phyloP scores from a whole-genome alignment of 768 basidiomycete species.

The Boletus barrowsii region DNA sequence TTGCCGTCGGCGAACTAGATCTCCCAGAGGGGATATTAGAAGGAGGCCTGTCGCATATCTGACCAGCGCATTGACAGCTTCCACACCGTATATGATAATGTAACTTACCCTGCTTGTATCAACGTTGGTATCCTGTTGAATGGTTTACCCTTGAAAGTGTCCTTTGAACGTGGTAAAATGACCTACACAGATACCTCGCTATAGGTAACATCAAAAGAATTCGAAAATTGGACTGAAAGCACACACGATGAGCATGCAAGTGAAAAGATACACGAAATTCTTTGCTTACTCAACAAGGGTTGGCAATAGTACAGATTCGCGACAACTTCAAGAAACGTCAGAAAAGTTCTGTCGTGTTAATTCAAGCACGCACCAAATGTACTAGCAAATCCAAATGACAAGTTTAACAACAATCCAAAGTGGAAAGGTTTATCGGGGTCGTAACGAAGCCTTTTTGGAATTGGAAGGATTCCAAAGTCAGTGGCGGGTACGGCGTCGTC shows the following conservation, averaged over 20 bases:
- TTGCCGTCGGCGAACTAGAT: conserved; percentile 73
- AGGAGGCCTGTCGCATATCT: conserved; percentile 74
- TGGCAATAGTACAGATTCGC: conserved; percentile 85
- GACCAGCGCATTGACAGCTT: background rate
- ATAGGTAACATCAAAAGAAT: conserved; percentile 39
- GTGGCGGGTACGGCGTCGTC: conserved; percentile 14
- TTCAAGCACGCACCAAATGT: conserved; percentile 36
- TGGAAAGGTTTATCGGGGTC: conserved; percentile 47
- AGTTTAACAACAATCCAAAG: conserved; percentile 52
- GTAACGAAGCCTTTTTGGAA: conserved; percentile 54
- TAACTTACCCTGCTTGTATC: conserved; percentile 59
- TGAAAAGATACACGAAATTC: background rate
- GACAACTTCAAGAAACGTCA: conserved; percentile 40
- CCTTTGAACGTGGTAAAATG: background rate
- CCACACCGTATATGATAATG: background rate
- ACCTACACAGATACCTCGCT: conserved; percentile 33
- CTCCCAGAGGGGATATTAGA: conserved; percentile 78
- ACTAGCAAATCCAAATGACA: conserved; percentile 60
- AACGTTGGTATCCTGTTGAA: conserved; percentile 57
- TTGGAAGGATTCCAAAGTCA: conserved; percentile 65
- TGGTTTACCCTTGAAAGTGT: background rate
- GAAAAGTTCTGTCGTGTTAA: background rate
- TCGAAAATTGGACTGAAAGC: conserved; percentile 32
- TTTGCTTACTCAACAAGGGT: conserved; percentile 63
- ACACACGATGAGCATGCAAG: background rate